A percentile compares a stretch with the other conserved stretches of the same genome.
Conservation (phyloP, 2,329 filamentous ascomycete species). For the Graphilbum sp. region DNA sequence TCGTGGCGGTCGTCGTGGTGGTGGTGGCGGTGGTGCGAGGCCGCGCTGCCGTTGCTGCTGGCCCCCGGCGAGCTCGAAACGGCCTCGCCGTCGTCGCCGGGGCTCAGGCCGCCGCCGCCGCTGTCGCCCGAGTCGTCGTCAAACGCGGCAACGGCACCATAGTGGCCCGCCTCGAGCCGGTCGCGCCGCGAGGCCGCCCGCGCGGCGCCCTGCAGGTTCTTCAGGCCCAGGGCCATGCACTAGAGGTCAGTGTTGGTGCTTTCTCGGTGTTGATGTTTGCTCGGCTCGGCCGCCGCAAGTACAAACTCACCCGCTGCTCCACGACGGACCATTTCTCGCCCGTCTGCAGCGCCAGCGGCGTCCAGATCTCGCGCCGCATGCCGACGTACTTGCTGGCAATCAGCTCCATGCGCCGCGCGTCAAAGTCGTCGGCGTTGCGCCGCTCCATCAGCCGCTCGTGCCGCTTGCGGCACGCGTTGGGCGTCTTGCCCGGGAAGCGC, state of each 20-base stretch:
- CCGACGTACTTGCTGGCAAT: conserved; percentile 66
- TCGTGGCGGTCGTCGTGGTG: too few relatives aligned
- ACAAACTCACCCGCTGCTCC: conserved; percentile 41
- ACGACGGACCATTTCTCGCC: conserved; percentile 73
- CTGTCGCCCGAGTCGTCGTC: conserved; percentile 59
- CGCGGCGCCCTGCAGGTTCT: conserved; percentile 58
- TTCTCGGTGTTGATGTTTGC: too few relatives aligned
- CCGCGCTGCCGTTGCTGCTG: conserved; percentile 11
- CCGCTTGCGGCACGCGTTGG: conserved; percentile 78
- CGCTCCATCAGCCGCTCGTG: conserved; percentile 74
- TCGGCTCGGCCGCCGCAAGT: too few relatives aligned
- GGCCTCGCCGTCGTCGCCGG: conserved; percentile 42
- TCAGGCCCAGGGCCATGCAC: conserved; percentile 74
- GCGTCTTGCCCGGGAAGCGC: conserved; percentile 58
- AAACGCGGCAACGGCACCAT: conserved; percentile 24
- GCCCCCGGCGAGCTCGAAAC: conserved; percentile 25
- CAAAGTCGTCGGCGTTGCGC: conserved; percentile 61
- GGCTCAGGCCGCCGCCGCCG: conserved; percentile 45
- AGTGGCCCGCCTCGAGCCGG: conserved; percentile 31
- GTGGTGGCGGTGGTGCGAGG: conserved; percentile 4
- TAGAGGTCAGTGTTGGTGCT: conserved; percentile 22
- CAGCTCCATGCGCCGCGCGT: conserved; percentile 55
- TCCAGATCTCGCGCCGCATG: conserved; percentile 70
- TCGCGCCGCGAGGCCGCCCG: conserved; percentile 50
- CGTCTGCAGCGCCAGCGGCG: conserved; percentile 49